Evolutionary conservation across 2,329 filamentous ascomycete species (phyloP), one percentile per base, ranked within the genome.

Genomic region (Sodiomyces alkalinus): DNA sequence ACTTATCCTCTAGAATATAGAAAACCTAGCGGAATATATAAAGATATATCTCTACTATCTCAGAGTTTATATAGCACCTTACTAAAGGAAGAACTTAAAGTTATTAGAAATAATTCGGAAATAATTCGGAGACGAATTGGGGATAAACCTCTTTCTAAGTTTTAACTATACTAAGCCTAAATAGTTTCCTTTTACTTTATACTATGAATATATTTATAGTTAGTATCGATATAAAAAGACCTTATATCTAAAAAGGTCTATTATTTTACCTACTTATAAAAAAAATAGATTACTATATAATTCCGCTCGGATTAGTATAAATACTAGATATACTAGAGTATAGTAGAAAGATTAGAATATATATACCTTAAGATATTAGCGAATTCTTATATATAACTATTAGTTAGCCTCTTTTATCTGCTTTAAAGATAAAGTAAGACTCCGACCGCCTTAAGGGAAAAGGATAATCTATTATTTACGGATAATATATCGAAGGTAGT

Each of bases 261-360:
- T 21, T 22, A 22, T 13, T 17, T 2, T n/a, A n/a, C n/a, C 16
- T 3, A 5, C 16, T 4, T 14, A n/a, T 22, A 14, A 7, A 6
- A 22, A 22, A 15, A 28, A 11, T 22, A 28, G 14, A 17, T 28
- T 20, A 28, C 18, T 28, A 28, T 16, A 14, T 22, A 21, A 15
- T 28, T 22, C 16, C 6, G 13, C 20, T 28, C 3, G 2, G 16
- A 18, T 19, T 28, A 25, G 15, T 13, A 19, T 19, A 25, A 16
- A 2, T 26, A 26, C 15, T 17, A 5, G 4, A 20, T 20, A 19
- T 23, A 26, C 32, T 4, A 24, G 19, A 13, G 20, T 24, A 15
- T 21, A 26, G 31, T 7, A 35, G 34, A 16, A 13, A 40, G 22
- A 40, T 38, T 30, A 27, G n/a, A 14, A 31, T 4, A 8, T 15